These are phyloP conservation scores for Ambispora gerdemannii DNA, from an alignment of 192 early-diverging fungal genomes.

Conservation along the genomic window DNA sequence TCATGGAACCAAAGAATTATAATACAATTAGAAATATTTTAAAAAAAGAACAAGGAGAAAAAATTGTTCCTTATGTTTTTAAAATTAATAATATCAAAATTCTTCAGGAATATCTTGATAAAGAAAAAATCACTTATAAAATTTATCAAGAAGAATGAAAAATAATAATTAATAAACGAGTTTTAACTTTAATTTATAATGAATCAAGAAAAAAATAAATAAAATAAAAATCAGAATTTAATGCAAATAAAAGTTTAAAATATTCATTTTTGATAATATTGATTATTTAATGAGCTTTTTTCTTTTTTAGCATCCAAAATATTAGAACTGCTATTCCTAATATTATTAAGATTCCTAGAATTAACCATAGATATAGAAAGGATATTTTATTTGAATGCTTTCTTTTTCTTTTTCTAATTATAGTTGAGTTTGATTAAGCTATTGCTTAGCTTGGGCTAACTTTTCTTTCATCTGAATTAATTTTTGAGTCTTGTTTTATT, in stretches of 20 bases:
- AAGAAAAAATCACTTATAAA: neutral
- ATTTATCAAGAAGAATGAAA: constrained; percentile 7
- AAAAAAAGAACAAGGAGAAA: neutral
- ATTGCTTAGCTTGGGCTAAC: constrained; percentile 6
- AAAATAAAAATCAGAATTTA: constrained; percentile 10
- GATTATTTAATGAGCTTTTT: neutral
- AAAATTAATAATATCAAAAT: neutral
- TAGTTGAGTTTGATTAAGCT: constrained; percentile 4
- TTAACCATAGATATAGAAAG: neutral
- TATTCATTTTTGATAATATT: constrained; percentile 9
- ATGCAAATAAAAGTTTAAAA: constrained; percentile 11
- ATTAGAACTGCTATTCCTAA: constrained; percentile 18
- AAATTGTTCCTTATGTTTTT: neutral
- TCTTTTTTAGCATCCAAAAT: constrained; percentile 12
- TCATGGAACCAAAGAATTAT: neutral
- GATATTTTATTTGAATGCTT: neutral
- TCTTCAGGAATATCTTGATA: neutral
- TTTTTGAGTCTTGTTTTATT: neutral
- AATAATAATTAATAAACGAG: constrained; percentile 12
- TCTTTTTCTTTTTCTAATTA: constrained; percentile 9
- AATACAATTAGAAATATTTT: neutral
- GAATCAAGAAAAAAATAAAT: constrained; percentile 18
- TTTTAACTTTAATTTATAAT: constrained; percentile 3
- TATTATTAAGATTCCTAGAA: constrained; percentile 4
- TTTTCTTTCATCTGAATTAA: constrained; percentile 3